Conservation (phyloP, 192 early-diverging fungal genomes). For the Phlyctochytrium bullatum region DNA sequence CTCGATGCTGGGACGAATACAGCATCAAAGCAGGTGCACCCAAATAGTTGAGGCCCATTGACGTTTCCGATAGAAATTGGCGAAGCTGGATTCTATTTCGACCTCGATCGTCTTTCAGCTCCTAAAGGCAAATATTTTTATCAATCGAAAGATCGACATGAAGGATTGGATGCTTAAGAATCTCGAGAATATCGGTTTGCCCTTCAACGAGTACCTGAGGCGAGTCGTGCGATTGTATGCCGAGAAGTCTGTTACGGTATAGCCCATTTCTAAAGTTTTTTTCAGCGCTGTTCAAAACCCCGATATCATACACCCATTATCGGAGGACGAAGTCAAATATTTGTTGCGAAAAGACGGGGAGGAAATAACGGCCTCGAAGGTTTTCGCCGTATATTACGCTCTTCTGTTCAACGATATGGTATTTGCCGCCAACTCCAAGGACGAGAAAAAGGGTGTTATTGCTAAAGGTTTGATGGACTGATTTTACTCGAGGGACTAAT, state of each 20-base stretch:
- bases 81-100: neutral
- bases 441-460: neutral
- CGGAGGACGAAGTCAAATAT: too few relatives aligned
- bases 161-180: conserved; percentile 20
- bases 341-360: neutral
- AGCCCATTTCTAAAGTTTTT: neutral
- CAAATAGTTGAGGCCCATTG: too few relatives aligned
- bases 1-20: too few relatives aligned
- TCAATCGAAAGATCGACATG: conserved; percentile 10
- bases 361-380: neutral
- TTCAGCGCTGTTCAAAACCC: neutral
- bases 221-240: conserved; percentile 18
- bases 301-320: too few relatives aligned
- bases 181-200: neutral
- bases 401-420: neutral
- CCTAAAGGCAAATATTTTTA: conserved; percentile 19
- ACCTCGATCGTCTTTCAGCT: conserved; percentile 24
- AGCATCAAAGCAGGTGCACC: neutral
- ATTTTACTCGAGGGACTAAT: neutral
- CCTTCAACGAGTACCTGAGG: conserved; percentile 7
- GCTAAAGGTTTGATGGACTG: neutral
- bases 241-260: conserved; percentile 12
- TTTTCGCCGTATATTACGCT: neutral
- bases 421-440: neutral
- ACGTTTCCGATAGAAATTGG: neutral